Percentiles rank a stretch among this genome's conserved stretches.
Evolutionary conservation across 495 filamentous ascomycete species (phyloP).

Genomic region (Chaetomium fimeti): DNA sequence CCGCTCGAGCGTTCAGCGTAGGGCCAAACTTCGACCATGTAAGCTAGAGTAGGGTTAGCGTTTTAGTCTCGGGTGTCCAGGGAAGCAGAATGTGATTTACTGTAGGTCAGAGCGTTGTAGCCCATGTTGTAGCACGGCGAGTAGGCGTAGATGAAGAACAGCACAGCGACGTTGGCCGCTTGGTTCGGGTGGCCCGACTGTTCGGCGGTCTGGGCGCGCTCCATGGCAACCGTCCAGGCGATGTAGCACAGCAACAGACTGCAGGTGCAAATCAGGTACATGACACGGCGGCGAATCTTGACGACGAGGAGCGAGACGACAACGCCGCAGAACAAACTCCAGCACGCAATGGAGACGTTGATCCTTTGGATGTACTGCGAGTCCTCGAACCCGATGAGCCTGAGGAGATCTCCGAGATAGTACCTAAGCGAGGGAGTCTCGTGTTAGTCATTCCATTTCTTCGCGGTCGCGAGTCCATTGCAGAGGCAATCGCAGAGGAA

Average conservation of each 20-base stretch:
- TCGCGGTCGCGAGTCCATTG: too few relatives aligned
- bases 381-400: constrained; percentile 44
- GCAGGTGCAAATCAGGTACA: constrained; percentile 54
- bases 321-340: constrained; percentile 54
- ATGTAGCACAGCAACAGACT: constrained; percentile 57
- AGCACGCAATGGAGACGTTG: constrained; percentile 61
- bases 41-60: not conserved
- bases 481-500: too few relatives aligned
- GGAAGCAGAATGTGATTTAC: too few relatives aligned
- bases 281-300: constrained; percentile 54
- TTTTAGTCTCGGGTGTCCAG: constrained; percentile 14
- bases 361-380: constrained; percentile 48
- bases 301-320: constrained; percentile 53
- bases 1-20: constrained; percentile 57
- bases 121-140: constrained; percentile 2
- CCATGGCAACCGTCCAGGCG: constrained; percentile 59
- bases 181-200: constrained; percentile 39
- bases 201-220: constrained; percentile 47
- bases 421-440: constrained; percentile 33
- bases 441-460: not conserved
- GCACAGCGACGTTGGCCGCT: constrained; percentile 44
- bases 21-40: constrained; percentile 48
- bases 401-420: constrained; percentile 54
- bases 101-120: constrained; percentile 14
- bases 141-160: constrained; percentile 59